Conservation (phyloP, 805 yeast genomes). For the Saccharomyces kudriavzevii region DNA sequence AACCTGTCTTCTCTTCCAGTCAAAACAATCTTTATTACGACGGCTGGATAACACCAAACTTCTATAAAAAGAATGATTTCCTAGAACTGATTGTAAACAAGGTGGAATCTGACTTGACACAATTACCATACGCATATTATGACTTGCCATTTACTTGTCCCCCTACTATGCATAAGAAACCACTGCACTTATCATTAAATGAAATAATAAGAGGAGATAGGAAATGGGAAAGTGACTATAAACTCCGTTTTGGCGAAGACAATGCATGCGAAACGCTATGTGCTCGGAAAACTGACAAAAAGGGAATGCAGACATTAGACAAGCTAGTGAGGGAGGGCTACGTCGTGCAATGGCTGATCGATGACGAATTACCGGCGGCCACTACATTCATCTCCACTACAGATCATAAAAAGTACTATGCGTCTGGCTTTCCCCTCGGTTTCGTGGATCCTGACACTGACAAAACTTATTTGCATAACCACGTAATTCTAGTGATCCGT, state of each 20-base stretch:
- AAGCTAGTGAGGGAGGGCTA: constrained; percentile 60
- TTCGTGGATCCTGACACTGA: constrained; percentile 44
- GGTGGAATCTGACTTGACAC: constrained; percentile 64
- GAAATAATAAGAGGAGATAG: constrained; percentile 78
- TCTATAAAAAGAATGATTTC: constrained; percentile 43
- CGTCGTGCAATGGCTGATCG: constrained; percentile 76
- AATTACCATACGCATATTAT: constrained; percentile 68
- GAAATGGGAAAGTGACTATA: constrained; percentile 65
- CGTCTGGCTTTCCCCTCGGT: constrained; percentile 83
- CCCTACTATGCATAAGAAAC: constrained; percentile 43
- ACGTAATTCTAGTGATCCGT: constrained; percentile 71
- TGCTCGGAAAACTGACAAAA: constrained; percentile 48
- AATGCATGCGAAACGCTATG: constrained; percentile 60
- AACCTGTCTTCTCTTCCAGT: background rate
- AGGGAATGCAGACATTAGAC: constrained; percentile 47
- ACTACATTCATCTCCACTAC: constrained; percentile 64
- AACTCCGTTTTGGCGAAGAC: constrained; percentile 57
- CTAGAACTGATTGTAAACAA: constrained; percentile 70
- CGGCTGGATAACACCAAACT: constrained; percentile 28
- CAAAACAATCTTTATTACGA: background rate
- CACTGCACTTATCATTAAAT: constrained; percentile 61
- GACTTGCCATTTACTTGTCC: constrained; percentile 79
- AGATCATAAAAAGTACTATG: constrained; percentile 59
- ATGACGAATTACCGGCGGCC: constrained; percentile 74
- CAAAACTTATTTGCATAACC: constrained; percentile 64